Evolutionary conservation across 2,329 filamentous ascomycete genomes (phyloP), one percentile per base, ranked within the genome.

Genomic region (Polychaeton citri): DNA sequence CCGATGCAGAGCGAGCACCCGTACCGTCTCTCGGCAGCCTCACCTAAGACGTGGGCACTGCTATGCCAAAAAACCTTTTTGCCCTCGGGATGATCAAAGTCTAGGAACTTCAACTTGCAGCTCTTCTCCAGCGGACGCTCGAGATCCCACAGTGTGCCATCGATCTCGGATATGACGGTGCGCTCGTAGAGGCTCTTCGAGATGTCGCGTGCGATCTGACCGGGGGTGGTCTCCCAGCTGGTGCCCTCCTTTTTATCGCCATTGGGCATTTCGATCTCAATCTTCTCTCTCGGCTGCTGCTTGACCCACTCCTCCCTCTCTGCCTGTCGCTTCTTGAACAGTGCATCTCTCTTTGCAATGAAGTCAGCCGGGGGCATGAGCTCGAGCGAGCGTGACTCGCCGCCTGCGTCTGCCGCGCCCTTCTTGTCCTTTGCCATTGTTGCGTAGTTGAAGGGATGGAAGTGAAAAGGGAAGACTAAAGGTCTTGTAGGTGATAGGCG

Each of bases 61-160:
- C 85, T 93, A 62, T 96, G 90, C 88, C 88, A 98, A 66, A 95
- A 98, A 38, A 96, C 88, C 59, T 84, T 84, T 65, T 90, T 87
- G 52, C 85, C 88, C 63, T 82, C 62, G 4, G 59, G 58, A 58
- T 80, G 65, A 34, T 85, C 78, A 50, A 96, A 98, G 45, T 81
- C 78, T 44, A 96, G 70, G 36, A 95, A 70, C 53, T 87, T 81
- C 19, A 98, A 72, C 49, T 75, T 81, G 66, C 84, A 90, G 65
- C 79, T 84, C 62, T 76, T 77, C 68, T 96, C 90, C 21, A 98
- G 65, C 4, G 88, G 88, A 37, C 90, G 71, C 53, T 88, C 84
- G 46, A 98, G 65, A 64, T 98, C 90, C 90, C 88, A 98, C 8
- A 96, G 68, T 54, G 83, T 72, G 38, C 81, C 84, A 51, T 96